Evolutionary conservation across 2,329 filamentous ascomycete genomes (phyloP).

Genomic region (Capronia americana): DNA sequence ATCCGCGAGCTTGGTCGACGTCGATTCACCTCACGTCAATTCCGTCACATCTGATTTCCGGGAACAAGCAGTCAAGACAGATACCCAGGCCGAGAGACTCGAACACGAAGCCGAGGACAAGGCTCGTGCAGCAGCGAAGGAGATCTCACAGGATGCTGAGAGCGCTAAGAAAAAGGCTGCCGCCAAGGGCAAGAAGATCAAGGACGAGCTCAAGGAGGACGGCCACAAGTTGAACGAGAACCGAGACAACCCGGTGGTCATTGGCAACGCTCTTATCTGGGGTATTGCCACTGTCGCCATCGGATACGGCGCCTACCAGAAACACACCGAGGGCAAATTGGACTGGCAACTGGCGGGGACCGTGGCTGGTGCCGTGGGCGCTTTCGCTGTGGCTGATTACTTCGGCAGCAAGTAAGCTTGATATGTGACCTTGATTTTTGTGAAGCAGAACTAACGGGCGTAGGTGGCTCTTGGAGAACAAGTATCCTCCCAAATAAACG

Average conservation of each 20-base stretch:
- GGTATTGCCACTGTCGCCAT: conserved; percentile 51
- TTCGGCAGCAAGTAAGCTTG: conserved; percentile 55
- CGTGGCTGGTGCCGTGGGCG: conserved; percentile 52
- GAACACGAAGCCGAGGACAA: conserved; percentile 49
- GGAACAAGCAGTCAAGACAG: conserved; percentile 52
- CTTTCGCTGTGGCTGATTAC: conserved; percentile 55
- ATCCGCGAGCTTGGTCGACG: conserved; percentile 53
- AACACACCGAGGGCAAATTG: conserved; percentile 53
- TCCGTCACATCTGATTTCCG: conserved; percentile 52
- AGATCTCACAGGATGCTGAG: conserved; percentile 42
- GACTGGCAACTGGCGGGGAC: conserved; percentile 54
- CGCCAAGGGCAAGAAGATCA: conserved; percentile 39
- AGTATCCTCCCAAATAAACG: conserved; percentile 56
- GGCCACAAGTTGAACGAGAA: conserved; percentile 47
- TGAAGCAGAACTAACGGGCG: neutral
- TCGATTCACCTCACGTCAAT: conserved; percentile 55
- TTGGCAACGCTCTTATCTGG: conserved; percentile 54
- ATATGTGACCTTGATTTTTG: neutral
- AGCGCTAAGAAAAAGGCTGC: conserved; percentile 45
- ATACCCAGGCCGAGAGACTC: conserved; percentile 54
- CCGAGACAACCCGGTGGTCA: conserved; percentile 54
- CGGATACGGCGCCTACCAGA: conserved; percentile 56
- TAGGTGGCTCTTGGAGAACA: conserved; percentile 60
- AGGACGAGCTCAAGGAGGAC: conserved; percentile 41
- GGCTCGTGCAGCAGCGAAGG: conserved; percentile 34